Conservation (phyloP, 768 basidiomycete genomes). For the Leucosporidium scottii region DNA sequence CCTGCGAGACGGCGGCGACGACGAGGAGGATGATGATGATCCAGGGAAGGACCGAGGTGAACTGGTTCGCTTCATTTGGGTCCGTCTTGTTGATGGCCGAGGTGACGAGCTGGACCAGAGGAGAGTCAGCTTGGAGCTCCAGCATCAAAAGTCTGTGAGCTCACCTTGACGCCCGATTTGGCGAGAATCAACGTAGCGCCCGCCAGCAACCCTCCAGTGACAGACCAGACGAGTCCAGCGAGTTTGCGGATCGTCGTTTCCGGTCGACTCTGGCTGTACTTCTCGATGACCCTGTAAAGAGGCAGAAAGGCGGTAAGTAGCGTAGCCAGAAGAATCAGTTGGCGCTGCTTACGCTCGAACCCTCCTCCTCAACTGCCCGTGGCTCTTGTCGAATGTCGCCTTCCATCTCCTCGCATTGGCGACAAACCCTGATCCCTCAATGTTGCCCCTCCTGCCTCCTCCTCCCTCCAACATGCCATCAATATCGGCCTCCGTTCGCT, state of each 20-base stretch:
- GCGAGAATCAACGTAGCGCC: conserved; percentile 85
- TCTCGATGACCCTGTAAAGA: background rate
- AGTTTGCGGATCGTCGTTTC: conserved; percentile 85
- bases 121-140: conserved; percentile 59
- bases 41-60: conserved; percentile 27
- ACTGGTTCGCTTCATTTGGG: conserved; percentile 26
- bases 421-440: conserved; percentile 55
- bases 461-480: conserved; percentile 27
- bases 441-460: conserved; percentile 62
- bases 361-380: conserved; percentile 5
- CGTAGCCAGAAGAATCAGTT: no score
- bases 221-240: conserved; percentile 88
- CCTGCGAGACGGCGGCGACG: conserved; percentile 76
- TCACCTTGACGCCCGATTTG: conserved; percentile 53
- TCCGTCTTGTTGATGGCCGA: conserved; percentile 22
- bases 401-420: conserved; percentile 3
- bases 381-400: conserved; percentile 1
- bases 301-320: no score
- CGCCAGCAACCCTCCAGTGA: conserved; percentile 81
- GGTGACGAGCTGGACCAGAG: conserved; percentile 56
- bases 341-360: no score
- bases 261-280: conserved; percentile 22
- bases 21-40: conserved; percentile 61
- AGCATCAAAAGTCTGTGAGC: conserved; percentile 37
- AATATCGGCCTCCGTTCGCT: background rate